A percentile compares a stretch with the other conserved stretches of the same genome.
phyloP scores from a whole-genome alignment of 352 stramenopile genomes.

The Thalassiosira livingstoniorum region DNA sequence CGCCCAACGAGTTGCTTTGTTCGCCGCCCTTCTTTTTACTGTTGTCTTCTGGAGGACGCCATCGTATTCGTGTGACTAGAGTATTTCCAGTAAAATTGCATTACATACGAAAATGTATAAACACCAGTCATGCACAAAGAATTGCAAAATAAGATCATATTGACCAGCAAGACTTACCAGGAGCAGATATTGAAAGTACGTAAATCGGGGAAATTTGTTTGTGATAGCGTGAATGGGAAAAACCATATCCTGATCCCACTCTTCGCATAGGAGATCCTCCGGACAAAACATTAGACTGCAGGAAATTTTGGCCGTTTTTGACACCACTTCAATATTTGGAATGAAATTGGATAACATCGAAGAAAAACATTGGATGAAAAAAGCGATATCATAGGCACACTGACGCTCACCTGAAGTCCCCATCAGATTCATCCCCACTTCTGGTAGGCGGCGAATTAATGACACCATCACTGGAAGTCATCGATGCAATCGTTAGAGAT shows the following conservation, averaged over 20 bases:
- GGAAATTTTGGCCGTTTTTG: slow-evolving; percentile 5
- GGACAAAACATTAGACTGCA: background rate
- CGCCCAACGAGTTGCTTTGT: background rate
- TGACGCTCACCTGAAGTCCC: slow-evolving; percentile 5
- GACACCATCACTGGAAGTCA: slow-evolving; percentile 51
- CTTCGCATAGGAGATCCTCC: slow-evolving; percentile 50
- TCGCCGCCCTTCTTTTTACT: background rate
- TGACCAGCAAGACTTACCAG: slow-evolving; percentile 5
- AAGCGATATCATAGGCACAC: no score
- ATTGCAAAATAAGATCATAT: background rate
- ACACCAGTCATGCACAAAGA: background rate
- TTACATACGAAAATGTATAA: background rate
- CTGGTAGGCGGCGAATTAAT: slow-evolving; percentile 27
- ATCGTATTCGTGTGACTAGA: slow-evolving; percentile 79
- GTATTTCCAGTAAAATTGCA: no score
- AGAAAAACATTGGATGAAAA: no score
- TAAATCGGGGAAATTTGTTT: slow-evolving; percentile 63
- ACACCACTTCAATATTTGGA: no score
- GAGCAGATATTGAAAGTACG: slow-evolving; percentile 68
- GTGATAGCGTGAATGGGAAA: slow-evolving; percentile 40
- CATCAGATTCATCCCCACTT: slow-evolving; percentile 6
- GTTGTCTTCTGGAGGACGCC: slow-evolving; percentile 66
- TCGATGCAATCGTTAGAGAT: slow-evolving; percentile 54
- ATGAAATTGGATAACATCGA: no score
- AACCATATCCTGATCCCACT: slow-evolving; percentile 23